These are phyloP conservation scores for Hortaea sp. DNA, from an alignment of 2,329 filamentous ascomycete species.

Conservation along the genomic window DNA sequence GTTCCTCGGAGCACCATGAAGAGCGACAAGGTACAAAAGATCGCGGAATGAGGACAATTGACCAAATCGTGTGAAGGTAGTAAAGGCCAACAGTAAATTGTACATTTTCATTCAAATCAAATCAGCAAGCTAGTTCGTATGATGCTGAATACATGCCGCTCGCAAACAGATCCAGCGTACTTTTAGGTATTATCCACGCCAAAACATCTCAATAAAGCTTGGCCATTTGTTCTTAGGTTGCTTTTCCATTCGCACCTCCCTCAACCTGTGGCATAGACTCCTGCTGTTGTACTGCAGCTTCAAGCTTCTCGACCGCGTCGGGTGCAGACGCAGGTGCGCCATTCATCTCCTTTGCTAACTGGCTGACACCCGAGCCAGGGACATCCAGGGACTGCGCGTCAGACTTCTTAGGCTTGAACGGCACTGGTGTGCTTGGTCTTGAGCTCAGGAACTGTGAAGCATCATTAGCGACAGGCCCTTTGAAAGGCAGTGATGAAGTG, in stretches of 20 bases:
- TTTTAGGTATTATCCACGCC: too few relatives aligned
- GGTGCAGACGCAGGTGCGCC: constrained; percentile 20
- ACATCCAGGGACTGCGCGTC: constrained; percentile 32
- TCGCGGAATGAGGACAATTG: too few relatives aligned
- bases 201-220: too few relatives aligned
- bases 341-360: constrained; percentile 20
- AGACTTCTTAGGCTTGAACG: constrained; percentile 49
- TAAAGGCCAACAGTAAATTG: too few relatives aligned
- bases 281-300: constrained; percentile 10
- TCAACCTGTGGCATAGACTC: neutral
- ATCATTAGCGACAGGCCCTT: neutral
- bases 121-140: too few relatives aligned
- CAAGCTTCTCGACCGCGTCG: constrained; percentile 22
- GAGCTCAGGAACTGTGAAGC: constrained; percentile 59
- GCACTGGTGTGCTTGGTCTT: constrained; percentile 57
- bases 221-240: neutral
- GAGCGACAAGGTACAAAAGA: too few relatives aligned
- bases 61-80: too few relatives aligned
- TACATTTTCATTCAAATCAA: too few relatives aligned
- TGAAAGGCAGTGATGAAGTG: constrained; percentile 3
- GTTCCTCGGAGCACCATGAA: constrained; percentile 29
- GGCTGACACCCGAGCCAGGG: constrained; percentile 11
- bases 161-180: too few relatives aligned
- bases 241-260: neutral
- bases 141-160: too few relatives aligned